Conservation (phyloP, 148 eudicot species). For the Drosera capensis region DNA sequence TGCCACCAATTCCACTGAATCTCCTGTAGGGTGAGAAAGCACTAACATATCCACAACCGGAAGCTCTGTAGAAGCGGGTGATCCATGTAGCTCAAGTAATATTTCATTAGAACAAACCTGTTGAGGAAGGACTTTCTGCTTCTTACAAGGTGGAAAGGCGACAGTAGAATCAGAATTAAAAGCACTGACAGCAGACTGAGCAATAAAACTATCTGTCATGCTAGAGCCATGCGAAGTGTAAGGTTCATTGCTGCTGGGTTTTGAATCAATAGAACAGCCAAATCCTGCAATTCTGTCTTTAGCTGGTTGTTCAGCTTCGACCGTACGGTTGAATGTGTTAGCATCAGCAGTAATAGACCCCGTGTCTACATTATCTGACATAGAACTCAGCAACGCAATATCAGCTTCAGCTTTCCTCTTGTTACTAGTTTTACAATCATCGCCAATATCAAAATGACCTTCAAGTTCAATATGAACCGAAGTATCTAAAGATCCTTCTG, state of each 20-base stretch:
- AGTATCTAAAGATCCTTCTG: conserved; percentile 11
- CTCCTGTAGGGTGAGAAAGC: conserved; percentile 6
- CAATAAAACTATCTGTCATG: too few relatives aligned
- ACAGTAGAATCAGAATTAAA: conserved; percentile 12
- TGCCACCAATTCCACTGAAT: conserved; percentile 6
- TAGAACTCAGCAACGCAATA: conserved; percentile 10
- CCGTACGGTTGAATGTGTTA: conserved; percentile 8
- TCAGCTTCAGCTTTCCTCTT: conserved; percentile 26
- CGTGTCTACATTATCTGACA: conserved; percentile 1
- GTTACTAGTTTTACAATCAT: conserved; percentile 9
- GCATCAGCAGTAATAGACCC: conserved; percentile 4
- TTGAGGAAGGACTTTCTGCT: conserved; percentile 19
- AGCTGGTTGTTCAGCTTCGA: conserved; percentile 5
- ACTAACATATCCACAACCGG: conserved; percentile 7
- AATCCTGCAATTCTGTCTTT: too few relatives aligned
- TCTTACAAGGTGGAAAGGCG: conserved; percentile 15
- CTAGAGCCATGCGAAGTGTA: conserved; percentile 3
- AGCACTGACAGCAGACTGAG: conserved; percentile 6
- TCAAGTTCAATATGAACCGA: conserved; percentile 7
- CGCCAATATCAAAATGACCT: conserved; percentile 8
- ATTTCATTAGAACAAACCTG: conserved; percentile 10
- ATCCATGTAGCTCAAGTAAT: conserved; percentile 15
- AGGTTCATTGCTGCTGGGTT: conserved; percentile 7
- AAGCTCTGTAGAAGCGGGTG: conserved; percentile 8
- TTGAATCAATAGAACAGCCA: too few relatives aligned